Percentiles rank a stretch among this genome's conserved stretches.
Conservation (phyloP, 768 basidiomycete genomes). For the Trametes maxima region DNA sequence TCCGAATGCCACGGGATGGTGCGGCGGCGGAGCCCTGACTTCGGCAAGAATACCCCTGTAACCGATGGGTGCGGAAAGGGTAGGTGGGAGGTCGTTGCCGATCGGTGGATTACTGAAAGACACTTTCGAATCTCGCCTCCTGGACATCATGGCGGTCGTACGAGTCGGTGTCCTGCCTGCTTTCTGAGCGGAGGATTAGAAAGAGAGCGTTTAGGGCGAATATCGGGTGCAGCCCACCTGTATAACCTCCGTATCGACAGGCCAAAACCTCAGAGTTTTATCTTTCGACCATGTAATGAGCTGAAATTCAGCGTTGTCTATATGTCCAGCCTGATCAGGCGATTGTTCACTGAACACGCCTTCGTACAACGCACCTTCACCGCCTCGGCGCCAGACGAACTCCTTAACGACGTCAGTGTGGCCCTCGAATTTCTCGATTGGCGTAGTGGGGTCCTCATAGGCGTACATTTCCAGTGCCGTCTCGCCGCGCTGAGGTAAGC, state of each 20-base stretch:
- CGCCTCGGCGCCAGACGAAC: slow-evolving; percentile 90
- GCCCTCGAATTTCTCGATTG: slow-evolving; percentile 80
- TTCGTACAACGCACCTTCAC: slow-evolving; percentile 44
- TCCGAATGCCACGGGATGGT: slow-evolving; percentile 23
- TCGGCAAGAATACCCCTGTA: slow-evolving; percentile 69
- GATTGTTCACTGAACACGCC: background rate
- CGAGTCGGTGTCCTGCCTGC: slow-evolving; percentile 29
- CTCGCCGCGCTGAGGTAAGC: slow-evolving; percentile 86
- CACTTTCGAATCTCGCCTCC: slow-evolving; percentile 32
- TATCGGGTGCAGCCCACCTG: slow-evolving; percentile 45
- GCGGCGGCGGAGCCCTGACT: slow-evolving; percentile 57
- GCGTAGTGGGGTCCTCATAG: slow-evolving; percentile 43
- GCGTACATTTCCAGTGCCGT: slow-evolving; percentile 85
- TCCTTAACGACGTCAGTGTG: slow-evolving; percentile 96
- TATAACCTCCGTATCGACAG: slow-evolving; percentile 70
- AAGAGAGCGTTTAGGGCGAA: too few species aligned
- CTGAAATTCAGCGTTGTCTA: slow-evolving; percentile 54
- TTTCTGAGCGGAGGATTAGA: slow-evolving; percentile 20
- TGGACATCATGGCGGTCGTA: slow-evolving; percentile 13
- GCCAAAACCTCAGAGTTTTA: slow-evolving; percentile 89
- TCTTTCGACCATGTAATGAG: slow-evolving; percentile 88
- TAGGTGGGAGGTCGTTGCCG: slow-evolving; percentile 38
- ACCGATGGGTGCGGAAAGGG: slow-evolving; percentile 69
- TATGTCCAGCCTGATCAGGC: background rate
- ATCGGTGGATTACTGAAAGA: slow-evolving; percentile 59